phyloP scores from a whole-genome alignment of 345 rosid genomes.

The Anastatica hierochuntica region DNA sequence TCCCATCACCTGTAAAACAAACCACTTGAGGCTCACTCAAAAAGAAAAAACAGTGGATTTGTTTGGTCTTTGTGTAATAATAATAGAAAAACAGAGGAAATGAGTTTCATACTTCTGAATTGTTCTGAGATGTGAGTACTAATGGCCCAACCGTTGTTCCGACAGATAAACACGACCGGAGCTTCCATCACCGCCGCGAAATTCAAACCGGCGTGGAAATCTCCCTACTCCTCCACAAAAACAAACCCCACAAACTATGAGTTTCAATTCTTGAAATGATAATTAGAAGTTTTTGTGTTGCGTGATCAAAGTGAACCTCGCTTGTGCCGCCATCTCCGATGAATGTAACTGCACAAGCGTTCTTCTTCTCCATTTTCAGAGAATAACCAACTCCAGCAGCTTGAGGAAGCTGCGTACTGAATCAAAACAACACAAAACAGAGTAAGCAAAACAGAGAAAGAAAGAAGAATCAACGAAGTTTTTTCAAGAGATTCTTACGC shows the following conservation, averaged over 20 bases:
- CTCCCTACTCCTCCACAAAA: conserved; percentile 59
- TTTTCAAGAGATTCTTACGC: conserved; percentile 34
- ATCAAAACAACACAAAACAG: background rate
- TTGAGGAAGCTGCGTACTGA: conserved; percentile 77
- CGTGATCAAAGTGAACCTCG: conserved; percentile 34
- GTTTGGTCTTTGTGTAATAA: background rate
- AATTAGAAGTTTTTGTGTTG: background rate
- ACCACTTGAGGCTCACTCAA: no score
- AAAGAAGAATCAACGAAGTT: background rate
- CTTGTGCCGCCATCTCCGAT: conserved; percentile 74
- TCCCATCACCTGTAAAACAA: conserved; percentile 53
- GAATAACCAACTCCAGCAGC: conserved; percentile 71
- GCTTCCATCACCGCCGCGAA: conserved; percentile 81
- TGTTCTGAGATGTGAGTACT: conserved; percentile 67
- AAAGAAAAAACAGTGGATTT: background rate
- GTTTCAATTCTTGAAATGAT: background rate
- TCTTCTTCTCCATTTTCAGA: conserved; percentile 62
- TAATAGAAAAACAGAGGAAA: conserved; percentile 1
- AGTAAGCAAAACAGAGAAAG: no score
- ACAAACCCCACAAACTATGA: background rate
- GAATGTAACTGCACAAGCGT: conserved; percentile 55
- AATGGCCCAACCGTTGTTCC: conserved; percentile 92
- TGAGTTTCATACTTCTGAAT: conserved; percentile 46
- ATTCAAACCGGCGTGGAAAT: conserved; percentile 80
- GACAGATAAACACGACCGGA: conserved; percentile 62